These are phyloP conservation scores for Colletotrichum sp. DNA, from an alignment of 2,329 filamentous ascomycete species.

Conservation along the genomic window DNA sequence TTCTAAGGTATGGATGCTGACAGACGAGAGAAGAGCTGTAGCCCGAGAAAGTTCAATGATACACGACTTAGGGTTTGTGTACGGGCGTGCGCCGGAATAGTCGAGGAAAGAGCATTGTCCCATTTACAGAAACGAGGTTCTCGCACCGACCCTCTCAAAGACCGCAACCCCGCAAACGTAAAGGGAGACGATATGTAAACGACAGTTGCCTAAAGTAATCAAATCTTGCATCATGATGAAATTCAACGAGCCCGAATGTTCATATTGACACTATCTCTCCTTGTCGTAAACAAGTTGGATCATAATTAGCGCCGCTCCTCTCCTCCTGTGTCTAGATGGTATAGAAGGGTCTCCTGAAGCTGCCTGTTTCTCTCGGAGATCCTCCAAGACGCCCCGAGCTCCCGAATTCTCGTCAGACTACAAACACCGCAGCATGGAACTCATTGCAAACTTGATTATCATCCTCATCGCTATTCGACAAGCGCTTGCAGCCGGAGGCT, in stretches of 20 bases:
- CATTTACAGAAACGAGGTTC: background rate
- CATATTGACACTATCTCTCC: background rate
- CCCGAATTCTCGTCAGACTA: background rate
- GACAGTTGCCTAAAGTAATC: background rate
- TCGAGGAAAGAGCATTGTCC: no score
- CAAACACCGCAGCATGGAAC: background rate
- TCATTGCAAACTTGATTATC: background rate
- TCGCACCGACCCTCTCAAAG: background rate
- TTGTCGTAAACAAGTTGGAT: accelerated
- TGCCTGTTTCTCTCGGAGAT: background rate
- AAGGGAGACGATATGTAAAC: background rate
- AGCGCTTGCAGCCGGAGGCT: background rate
- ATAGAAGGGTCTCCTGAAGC: background rate
- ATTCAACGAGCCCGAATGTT: background rate
- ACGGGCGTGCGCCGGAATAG: no score
- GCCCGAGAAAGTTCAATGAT: no score
- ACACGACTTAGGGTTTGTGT: no score
- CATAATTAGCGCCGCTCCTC: background rate
- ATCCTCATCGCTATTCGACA: background rate
- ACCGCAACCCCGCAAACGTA: background rate
- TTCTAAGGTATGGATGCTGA: no score
- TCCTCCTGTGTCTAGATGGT: background rate
- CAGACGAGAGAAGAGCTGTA: no score
- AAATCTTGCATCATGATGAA: background rate
- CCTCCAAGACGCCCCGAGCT: background rate